phyloP scores from a whole-genome alignment of 2,329 filamentous ascomycete genomes.

The Aspergillus tamarii region DNA sequence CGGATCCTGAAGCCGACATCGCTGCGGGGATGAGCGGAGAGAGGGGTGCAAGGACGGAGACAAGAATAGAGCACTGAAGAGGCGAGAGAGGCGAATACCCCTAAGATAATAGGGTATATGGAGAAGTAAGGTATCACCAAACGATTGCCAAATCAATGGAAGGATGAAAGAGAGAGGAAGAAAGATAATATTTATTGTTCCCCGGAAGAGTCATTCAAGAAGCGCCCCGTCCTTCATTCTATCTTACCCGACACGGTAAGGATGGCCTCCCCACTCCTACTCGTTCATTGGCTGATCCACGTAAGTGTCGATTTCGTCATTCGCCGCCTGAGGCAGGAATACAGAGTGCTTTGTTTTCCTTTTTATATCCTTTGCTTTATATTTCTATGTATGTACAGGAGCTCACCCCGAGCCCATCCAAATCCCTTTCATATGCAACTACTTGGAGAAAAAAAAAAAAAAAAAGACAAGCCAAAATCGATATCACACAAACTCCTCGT shows the following conservation, averaged over 20 bases:
- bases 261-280: background rate
- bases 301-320: conserved; percentile 3
- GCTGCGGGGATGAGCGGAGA: conserved; percentile 35
- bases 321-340: background rate
- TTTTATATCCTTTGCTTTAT: background rate
- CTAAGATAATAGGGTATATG: background rate
- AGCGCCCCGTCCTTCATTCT: background rate
- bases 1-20: conserved; percentile 44
- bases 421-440: background rate
- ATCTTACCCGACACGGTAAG: conserved; percentile 1
- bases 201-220: conserved; percentile 5
- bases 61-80: conserved; percentile 1
- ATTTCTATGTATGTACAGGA: background rate
- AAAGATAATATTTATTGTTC: background rate
- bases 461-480: background rate
- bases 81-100: background rate
- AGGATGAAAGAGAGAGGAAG: conserved; percentile 1
- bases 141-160: background rate
- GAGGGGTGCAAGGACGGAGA: conserved; percentile 23
- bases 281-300: background rate
- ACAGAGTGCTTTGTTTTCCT: background rate
- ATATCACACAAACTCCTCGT: background rate
- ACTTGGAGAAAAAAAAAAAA: background rate
- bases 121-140: background rate
- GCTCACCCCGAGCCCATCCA: background rate